Evolutionary conservation across 768 basidiomycete species (phyloP).

Genomic region (Phylloporus arenicola): DNA sequence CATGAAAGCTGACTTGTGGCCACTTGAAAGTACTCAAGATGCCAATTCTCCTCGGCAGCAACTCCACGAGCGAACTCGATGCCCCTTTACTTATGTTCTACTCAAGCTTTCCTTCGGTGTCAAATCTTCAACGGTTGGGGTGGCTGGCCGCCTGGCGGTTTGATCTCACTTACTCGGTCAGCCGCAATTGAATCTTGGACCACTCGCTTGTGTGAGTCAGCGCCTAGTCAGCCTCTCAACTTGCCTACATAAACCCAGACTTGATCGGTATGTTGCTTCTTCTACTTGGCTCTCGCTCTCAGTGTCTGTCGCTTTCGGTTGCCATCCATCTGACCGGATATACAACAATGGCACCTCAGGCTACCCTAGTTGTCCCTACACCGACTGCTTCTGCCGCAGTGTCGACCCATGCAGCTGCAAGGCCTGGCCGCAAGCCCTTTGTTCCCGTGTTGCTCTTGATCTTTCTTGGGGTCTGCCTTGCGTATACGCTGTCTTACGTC

Average conservation of each 20-base stretch:
- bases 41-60: too few species aligned
- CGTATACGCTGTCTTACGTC: conserved; percentile 23
- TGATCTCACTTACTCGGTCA: not conserved
- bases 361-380: not conserved
- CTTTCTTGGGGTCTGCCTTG: conserved; percentile 24
- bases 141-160: too few species aligned
- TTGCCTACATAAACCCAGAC: conserved; percentile 3
- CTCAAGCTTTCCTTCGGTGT: too few species aligned
- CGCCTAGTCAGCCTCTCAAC: conserved; percentile 25
- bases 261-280: conserved; percentile 3
- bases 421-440: conserved; percentile 2
- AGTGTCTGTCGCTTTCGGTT: conserved; percentile 8
- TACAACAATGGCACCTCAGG: conserved; percentile 24
- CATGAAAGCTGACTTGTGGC: too few species aligned
- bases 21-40: too few species aligned
- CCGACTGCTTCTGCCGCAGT: conserved; percentile 1
- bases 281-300: conserved; percentile 7
- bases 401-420: conserved; percentile 1
- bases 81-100: too few species aligned
- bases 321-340: not conserved
- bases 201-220: too few species aligned
- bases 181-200: conserved; percentile 1
- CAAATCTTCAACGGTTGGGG: too few species aligned
- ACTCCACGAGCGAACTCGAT: too few species aligned
- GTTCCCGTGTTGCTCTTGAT: conserved; percentile 18